phyloP scores from a whole-genome alignment of 1,284 basidiomycete genomes.

The Leccinum pallidistipes region DNA sequence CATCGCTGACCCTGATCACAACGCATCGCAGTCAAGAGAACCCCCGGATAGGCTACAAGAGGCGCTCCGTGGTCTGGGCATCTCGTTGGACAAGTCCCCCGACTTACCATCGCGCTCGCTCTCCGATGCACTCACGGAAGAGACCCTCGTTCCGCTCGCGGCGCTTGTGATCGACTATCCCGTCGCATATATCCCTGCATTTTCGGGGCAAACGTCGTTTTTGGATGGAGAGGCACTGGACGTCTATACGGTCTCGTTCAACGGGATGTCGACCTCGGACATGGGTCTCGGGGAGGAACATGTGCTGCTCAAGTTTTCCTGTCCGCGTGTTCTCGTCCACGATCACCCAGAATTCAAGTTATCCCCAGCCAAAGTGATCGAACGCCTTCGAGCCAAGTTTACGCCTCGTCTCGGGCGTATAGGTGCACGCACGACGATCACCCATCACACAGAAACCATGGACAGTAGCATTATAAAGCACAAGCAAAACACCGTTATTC shows the following conservation, averaged over 20 bases:
- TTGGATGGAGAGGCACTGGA: conserved; percentile 45
- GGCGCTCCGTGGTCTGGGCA: conserved; percentile 20
- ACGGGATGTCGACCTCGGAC: not conserved
- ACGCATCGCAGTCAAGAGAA: conserved; percentile 12
- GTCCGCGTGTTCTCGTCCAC: conserved; percentile 29
- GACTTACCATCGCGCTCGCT: conserved; percentile 25
- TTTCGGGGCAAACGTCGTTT: conserved; percentile 36
- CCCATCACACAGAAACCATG: conserved; percentile 35
- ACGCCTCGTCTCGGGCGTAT: conserved; percentile 14
- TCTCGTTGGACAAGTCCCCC: conserved; percentile 21
- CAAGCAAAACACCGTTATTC: conserved; percentile 41
- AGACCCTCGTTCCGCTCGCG: conserved; percentile 46
- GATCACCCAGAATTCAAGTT: conserved; percentile 20
- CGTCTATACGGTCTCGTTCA: conserved; percentile 44
- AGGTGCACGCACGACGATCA: conserved; percentile 19
- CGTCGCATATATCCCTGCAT: conserved; percentile 51
- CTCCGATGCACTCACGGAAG: conserved; percentile 24
- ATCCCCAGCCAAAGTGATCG: conserved; percentile 21
- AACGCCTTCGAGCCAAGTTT: conserved; percentile 25
- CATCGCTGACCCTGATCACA: not conserved
- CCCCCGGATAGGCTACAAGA: conserved; percentile 13
- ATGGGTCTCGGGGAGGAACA: conserved; percentile 18
- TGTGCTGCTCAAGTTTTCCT: conserved; percentile 43
- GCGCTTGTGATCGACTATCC: conserved; percentile 58
- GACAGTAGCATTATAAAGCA: conserved; percentile 41